Conservation (phyloP, 2,329 filamentous ascomycete species). For the Chrysoporthe deuterocubensis region DNA sequence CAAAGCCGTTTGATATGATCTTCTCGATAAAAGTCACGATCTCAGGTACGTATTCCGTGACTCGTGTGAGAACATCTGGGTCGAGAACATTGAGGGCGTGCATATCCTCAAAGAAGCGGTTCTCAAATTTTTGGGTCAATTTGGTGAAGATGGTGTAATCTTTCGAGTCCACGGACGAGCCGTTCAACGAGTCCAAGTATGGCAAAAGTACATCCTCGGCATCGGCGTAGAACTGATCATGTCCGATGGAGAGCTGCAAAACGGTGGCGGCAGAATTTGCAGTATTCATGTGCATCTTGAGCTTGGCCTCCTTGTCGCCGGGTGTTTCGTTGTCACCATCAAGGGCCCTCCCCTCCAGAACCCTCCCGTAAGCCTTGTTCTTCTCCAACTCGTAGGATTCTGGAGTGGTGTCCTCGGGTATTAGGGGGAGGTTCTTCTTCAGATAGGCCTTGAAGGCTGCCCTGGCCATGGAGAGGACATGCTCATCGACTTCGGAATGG, state of each 20-base stretch:
- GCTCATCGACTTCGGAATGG: conserved; percentile 46
- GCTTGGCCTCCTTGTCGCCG: conserved; percentile 80
- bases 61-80: conserved; percentile 81
- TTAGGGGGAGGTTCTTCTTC: conserved; percentile 57
- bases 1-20: conserved; percentile 84
- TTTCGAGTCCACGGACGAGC: conserved; percentile 63
- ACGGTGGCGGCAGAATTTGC: conserved; percentile 56
- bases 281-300: conserved; percentile 84
- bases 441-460: conserved; percentile 61
- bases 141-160: conserved; percentile 80
- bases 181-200: conserved; percentile 75
- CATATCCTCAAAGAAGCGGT: conserved; percentile 89
- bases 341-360: conserved; percentile 60
- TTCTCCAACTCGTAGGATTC: conserved; percentile 54
- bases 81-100: conserved; percentile 80
- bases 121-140: conserved; percentile 83
- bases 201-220: conserved; percentile 74
- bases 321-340: conserved; percentile 60
- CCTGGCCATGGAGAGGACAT: conserved; percentile 34
- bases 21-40: conserved; percentile 85
- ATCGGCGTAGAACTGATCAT: conserved; percentile 52
- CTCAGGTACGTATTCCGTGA: conserved; percentile 89
- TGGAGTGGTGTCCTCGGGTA: conserved; percentile 42
- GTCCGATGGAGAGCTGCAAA: conserved; percentile 42
- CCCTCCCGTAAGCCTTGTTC: conserved; percentile 54